phyloP scores from a whole-genome alignment of 805 yeast species.

The Kluyveromyces starmeri region DNA sequence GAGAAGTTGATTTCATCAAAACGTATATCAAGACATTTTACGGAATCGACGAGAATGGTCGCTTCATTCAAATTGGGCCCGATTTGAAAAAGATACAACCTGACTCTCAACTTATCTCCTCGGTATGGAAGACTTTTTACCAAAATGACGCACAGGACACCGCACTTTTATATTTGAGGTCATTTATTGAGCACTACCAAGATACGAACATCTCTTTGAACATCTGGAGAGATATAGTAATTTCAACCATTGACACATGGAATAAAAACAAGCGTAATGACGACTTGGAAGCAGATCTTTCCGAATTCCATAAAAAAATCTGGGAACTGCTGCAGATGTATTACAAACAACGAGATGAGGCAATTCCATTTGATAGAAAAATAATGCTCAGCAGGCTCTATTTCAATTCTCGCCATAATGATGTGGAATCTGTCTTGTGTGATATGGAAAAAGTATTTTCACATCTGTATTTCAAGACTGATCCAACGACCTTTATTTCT shows the following conservation, averaged over 20 bases:
- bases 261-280: slow-evolving; percentile 11
- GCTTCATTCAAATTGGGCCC: not conserved
- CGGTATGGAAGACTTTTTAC: slow-evolving; percentile 17
- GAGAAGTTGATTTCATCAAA: slow-evolving; percentile 13
- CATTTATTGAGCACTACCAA: slow-evolving; percentile 16
- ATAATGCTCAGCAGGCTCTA: slow-evolving; percentile 12
- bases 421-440: slow-evolving; percentile 14
- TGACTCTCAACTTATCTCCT: slow-evolving; percentile 13
- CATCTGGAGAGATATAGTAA: slow-evolving; percentile 23
- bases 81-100: slow-evolving; percentile 10
- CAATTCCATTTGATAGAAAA: slow-evolving; percentile 15
- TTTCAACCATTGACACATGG: slow-evolving; percentile 15
- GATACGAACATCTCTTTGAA: slow-evolving; percentile 12
- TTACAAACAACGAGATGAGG: slow-evolving; percentile 10
- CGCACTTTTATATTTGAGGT: slow-evolving; percentile 14
- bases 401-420: slow-evolving; percentile 11
- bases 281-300: slow-evolving; percentile 11
- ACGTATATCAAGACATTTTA: slow-evolving; percentile 15
- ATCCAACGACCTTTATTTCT: slow-evolving; percentile 2
- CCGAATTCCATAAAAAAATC: too few species aligned
- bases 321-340: slow-evolving; percentile 21
- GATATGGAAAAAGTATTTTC: slow-evolving; percentile 10
- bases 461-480: slow-evolving; percentile 9
- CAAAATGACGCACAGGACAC: slow-evolving; percentile 11
- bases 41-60: slow-evolving; percentile 9